A percentile compares a stretch with the other conserved stretches of the same genome.
Evolutionary conservation across 2,329 filamentous ascomycete species (phyloP).

Genomic region (Fusarium heterosporum): DNA sequence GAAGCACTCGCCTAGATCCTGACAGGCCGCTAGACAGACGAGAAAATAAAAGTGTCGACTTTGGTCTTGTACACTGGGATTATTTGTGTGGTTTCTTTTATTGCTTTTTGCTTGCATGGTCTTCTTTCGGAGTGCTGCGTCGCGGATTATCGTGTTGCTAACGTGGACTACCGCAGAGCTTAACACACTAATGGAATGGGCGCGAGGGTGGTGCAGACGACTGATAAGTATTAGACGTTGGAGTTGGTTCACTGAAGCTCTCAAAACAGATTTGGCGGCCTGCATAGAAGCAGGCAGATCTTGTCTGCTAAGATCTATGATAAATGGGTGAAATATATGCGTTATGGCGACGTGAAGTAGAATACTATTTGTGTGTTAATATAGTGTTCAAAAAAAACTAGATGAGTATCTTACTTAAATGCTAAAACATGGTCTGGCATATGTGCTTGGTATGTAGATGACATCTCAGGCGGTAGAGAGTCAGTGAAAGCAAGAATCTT

Average conservation of each 20-base stretch:
- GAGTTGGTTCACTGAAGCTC: constrained; percentile 19
- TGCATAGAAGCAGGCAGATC: not conserved
- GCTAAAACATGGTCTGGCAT: constrained; percentile 30
- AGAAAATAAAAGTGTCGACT: constrained; percentile 22
- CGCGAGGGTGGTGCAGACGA: constrained; percentile 14
- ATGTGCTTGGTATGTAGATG: not conserved
- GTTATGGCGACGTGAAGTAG: constrained; percentile 16
- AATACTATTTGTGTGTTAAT: constrained; percentile 1
- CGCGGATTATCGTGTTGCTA: constrained; percentile 28
- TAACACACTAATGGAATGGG: constrained; percentile 7
- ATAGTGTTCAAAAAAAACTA: fast-evolving
- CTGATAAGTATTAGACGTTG: constrained; percentile 22
- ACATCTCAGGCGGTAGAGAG: constrained; percentile 14
- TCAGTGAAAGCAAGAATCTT: constrained; percentile 23
- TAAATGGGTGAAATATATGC: constrained; percentile 12
- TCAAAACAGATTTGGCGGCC: not conserved
- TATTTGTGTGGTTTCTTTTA: not conserved
- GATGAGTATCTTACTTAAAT: not conserved
- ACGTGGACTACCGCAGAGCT: constrained; percentile 23
- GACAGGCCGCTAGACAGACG: constrained; percentile 6
- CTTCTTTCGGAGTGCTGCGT: constrained; percentile 9
- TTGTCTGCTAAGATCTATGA: constrained; percentile 14
- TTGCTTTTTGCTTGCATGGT: not conserved
- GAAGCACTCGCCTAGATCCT: constrained; percentile 1
- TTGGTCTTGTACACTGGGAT: fast-evolving